These are phyloP conservation scores for Paramecium sonneborni DNA, from an alignment of 73 alveolate species.

Conservation along the genomic window DNA sequence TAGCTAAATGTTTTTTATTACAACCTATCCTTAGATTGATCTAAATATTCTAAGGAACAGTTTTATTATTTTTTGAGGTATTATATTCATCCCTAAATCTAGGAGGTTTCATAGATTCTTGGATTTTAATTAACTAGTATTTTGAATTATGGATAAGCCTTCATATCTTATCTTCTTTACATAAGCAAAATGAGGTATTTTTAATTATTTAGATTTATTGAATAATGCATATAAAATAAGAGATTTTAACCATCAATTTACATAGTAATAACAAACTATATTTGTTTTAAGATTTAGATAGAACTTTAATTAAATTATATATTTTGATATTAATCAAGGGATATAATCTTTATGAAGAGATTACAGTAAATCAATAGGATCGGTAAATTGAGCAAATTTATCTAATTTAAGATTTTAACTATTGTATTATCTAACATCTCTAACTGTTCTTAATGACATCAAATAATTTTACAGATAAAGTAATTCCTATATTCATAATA, in stretches of 20 bases:
- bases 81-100: not conserved
- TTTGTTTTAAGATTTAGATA: no score
- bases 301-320: not conserved
- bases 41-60: not conserved
- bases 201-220: not conserved
- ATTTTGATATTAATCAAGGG: constrained; percentile 13
- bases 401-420: constrained; percentile 22
- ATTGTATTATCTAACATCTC: constrained; percentile 29
- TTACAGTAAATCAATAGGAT: constrained; percentile 36
- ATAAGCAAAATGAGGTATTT: constrained; percentile 1
- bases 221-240: constrained; percentile 8
- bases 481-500: not conserved
- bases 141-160: not conserved
- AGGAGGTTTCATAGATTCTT: not conserved
- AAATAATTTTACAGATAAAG: constrained; percentile 13
- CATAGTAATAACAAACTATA: no score
- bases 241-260: not conserved
- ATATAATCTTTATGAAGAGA: constrained; percentile 17
- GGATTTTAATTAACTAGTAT: not conserved
- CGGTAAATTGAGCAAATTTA: constrained; percentile 1
- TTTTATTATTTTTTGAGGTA: constrained; percentile 15
- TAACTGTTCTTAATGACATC: not conserved
- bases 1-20: not conserved
- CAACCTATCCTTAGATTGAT: not conserved
- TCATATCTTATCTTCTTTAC: constrained; percentile 44